Conservation (phyloP, 1,139 yeast species). For the Yamadazyma oceani region DNA sequence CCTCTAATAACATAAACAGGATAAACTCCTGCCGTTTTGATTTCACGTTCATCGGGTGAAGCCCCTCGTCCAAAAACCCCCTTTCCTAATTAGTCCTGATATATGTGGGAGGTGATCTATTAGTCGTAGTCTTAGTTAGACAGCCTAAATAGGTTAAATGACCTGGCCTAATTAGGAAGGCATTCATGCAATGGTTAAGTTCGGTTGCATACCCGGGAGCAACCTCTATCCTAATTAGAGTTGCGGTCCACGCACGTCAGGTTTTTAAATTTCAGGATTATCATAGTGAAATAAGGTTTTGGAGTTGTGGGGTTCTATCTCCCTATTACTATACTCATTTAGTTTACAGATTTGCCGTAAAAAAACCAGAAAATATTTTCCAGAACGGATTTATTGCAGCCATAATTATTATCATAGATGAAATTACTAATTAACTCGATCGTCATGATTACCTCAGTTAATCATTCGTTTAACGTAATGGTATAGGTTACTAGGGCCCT, state of each 20-base stretch:
- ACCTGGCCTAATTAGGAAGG: constrained; percentile 13
- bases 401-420: too few relatives aligned
- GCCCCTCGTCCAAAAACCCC: constrained; percentile 6
- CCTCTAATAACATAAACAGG: too few relatives aligned
- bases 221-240: not conserved
- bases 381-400: too few relatives aligned
- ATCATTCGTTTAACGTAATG: too few relatives aligned
- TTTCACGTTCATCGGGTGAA: not conserved
- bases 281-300: not conserved
- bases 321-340: too few relatives aligned
- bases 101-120: constrained; percentile 4
- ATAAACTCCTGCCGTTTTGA: too few relatives aligned
- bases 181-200: constrained; percentile 6
- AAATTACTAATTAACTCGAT: too few relatives aligned
- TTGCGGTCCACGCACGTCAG: too few relatives aligned
- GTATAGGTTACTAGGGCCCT: too few relatives aligned
- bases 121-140: not conserved
- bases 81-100: constrained; percentile 15
- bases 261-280: not conserved
- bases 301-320: constrained; percentile 1
- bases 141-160: constrained; percentile 16
- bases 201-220: not conserved
- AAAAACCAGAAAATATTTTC: too few relatives aligned
- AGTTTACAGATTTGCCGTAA: too few relatives aligned
- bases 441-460: too few relatives aligned